These are phyloP conservation scores for Penicillium olsonii DNA, from an alignment of 2,329 filamentous ascomycete genomes.

Conservation along the genomic window DNA sequence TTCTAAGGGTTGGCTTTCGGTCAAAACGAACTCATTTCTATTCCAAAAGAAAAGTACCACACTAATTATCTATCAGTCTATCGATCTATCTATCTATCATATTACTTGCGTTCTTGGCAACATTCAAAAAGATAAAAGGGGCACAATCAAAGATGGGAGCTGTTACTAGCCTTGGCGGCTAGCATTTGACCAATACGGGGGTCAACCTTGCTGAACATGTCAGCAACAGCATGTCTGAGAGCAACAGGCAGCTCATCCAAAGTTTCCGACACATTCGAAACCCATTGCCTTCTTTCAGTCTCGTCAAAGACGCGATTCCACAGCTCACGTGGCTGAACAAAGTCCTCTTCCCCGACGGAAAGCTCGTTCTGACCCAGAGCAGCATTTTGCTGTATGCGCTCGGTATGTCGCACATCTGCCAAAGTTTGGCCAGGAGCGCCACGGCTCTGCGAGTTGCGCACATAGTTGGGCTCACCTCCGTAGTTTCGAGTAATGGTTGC, in stretches of 20 bases:
- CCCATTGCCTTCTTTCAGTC: conserved; percentile 22
- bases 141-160: neutral
- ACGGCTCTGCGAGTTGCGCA: conserved; percentile 29
- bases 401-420: conserved; percentile 24
- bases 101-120: too few relatives aligned
- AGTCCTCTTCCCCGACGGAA: conserved; percentile 32
- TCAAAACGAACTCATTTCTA: too few relatives aligned
- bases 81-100: too few relatives aligned
- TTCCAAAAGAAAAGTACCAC: too few relatives aligned
- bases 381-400: conserved; percentile 21
- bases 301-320: conserved; percentile 33
- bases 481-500: conserved; percentile 54
- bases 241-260: conserved; percentile 24
- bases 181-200: conserved; percentile 17
- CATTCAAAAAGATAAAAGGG: too few relatives aligned
- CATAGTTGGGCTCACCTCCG: conserved; percentile 61
- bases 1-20: too few relatives aligned
- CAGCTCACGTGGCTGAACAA: conserved; percentile 31
- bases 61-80: too few relatives aligned
- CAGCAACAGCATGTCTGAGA: conserved; percentile 17
- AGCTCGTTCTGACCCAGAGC: conserved; percentile 27
- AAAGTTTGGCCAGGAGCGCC: conserved; percentile 16
- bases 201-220: conserved; percentile 16
- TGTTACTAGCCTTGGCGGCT: conserved; percentile 1
- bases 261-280: conserved; percentile 25